Evolutionary conservation across 169 alveolate genomes (phyloP).

Genomic region (Eimeria necatrix): DNA sequence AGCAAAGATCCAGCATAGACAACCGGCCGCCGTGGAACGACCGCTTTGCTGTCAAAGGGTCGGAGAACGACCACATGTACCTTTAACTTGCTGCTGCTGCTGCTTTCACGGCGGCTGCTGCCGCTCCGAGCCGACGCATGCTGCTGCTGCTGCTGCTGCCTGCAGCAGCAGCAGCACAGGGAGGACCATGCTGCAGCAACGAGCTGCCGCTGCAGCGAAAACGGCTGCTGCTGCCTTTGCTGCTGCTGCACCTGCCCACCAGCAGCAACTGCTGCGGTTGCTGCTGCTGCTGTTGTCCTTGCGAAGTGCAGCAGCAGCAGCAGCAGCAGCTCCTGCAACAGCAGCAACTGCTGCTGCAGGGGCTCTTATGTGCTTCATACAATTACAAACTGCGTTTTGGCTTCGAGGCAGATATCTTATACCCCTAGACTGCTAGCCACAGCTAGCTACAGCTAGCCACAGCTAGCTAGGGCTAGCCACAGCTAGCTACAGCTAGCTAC

Average conservation of each 20-base stretch:
- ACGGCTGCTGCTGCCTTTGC: background rate
- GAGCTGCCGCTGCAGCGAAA: too few species aligned
- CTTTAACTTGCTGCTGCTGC: background rate
- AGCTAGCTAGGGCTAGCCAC: too few species aligned
- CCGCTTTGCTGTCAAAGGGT: constrained; percentile 25
- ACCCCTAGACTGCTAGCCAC: too few species aligned
- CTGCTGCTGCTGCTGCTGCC: background rate
- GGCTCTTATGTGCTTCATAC: too few species aligned
- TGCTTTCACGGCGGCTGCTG: background rate
- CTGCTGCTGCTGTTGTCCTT: background rate
- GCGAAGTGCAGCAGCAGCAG: constrained; percentile 37
- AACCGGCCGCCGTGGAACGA: constrained; percentile 69
- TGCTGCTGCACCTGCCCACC: too few species aligned
- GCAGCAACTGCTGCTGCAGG: background rate
- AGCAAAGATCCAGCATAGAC: background rate
- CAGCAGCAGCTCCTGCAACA: background rate
- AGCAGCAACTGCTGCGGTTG: background rate
- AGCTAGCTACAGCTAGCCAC: too few species aligned
- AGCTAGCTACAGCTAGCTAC: too few species aligned
- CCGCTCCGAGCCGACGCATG: too few species aligned
- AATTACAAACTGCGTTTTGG: too few species aligned
- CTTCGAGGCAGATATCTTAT: too few species aligned
- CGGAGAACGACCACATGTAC: background rate
- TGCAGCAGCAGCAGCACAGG: constrained; percentile 10
- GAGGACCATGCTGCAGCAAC: too few species aligned